Evolutionary conservation across 202 grass and related monocot genomes (phyloP), one percentile per base, ranked within the genome.

Genomic region (Cymbopogon flexuosus): DNA sequence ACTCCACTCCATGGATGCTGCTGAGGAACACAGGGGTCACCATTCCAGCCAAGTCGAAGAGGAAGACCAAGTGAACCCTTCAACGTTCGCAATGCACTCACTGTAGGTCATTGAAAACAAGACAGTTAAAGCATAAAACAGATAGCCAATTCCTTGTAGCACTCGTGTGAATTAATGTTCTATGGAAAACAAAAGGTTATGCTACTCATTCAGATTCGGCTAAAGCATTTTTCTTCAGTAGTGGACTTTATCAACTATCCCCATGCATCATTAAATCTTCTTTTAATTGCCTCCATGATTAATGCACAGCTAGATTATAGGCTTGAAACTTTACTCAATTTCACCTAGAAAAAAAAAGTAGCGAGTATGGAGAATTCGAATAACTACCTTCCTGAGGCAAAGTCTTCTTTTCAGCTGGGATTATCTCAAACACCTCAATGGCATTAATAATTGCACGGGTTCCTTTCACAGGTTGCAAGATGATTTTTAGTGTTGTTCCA

Each of bases 1-100:
- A 99, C 87, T 79, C 90, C 92, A 54, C 87, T 93, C 96, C 96
- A 99, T n/a, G 92, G 96, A 90, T 99, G 96, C 54, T 93, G 90
- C 64, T 96, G 96, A 39, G 96, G 92, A 87, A 96, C 87, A 62
- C 96, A 99, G 40, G 96, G 96, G 33, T 99, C 92, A 13, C 92
- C 96, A 12, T 99, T 96, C 96, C 96, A 99, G 79, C 96, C 92
- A 63, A 99, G 96, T 81, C 96, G 92, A 84, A 89, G 86, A 73
- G 96, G 96, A 84, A 99, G 90, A 46, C 85, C 90, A 84, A 99
- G 79, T 59, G 86, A 90, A 82, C 84, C 74, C 80, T 96, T 99
- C 73, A 99, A 37, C 45, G 46, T 85, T 51, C 78, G 84, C 83
- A 96, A 76, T 81, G 78, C 87, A 49, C 19, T 86, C 69, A 96